A percentile compares a stretch with the other conserved stretches of the same genome.
Evolutionary conservation across 2,329 filamentous ascomycete species (phyloP).

Genomic region (Xylariales sp.): DNA sequence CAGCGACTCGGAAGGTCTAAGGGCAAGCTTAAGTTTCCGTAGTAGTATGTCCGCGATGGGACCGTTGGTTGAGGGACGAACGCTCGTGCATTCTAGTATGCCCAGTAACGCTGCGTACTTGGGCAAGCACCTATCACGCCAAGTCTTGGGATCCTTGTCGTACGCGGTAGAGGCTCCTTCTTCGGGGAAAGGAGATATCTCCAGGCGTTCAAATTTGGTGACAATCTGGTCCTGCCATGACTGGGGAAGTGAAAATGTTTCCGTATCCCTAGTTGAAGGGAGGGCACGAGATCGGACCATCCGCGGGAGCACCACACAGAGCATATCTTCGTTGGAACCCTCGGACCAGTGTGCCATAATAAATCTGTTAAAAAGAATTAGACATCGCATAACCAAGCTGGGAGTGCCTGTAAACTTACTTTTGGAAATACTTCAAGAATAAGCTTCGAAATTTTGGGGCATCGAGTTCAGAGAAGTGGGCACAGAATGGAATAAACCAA

Average conservation of each 20-base stretch:
- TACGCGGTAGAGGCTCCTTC: slow-evolving; percentile 45
- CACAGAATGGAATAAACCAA: slow-evolving; percentile 83
- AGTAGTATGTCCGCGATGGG: slow-evolving; percentile 63
- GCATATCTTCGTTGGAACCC: slow-evolving; percentile 58
- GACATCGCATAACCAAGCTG: slow-evolving; percentile 16
- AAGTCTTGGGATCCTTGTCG: slow-evolving; percentile 57
- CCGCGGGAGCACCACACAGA: slow-evolving; percentile 64
- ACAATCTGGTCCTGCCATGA: slow-evolving; percentile 72
- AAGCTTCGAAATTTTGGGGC: slow-evolving; percentile 70
- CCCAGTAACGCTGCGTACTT: slow-evolving; percentile 65
- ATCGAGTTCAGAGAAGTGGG: slow-evolving; percentile 71
- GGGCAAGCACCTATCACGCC: slow-evolving; percentile 59
- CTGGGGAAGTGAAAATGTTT: slow-evolving; percentile 54
- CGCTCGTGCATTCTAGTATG: slow-evolving; percentile 55
- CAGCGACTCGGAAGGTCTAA: slow-evolving; percentile 55
- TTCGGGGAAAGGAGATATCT: slow-evolving; percentile 61
- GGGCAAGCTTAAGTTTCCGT: slow-evolving; percentile 60
- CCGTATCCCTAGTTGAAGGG: slow-evolving; percentile 45
- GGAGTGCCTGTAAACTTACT: slow-evolving; percentile 39
- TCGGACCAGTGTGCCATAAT: slow-evolving; percentile 70
- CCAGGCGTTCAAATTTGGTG: slow-evolving; percentile 62
- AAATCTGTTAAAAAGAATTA: slow-evolving; percentile 63
- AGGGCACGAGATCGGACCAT: slow-evolving; percentile 56
- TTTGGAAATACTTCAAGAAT: slow-evolving; percentile 78
- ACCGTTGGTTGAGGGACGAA: slow-evolving; percentile 63